These are phyloP conservation scores for Haplosporangium gracile DNA, from an alignment of 192 early-diverging fungal genomes.

Conservation along the genomic window DNA sequence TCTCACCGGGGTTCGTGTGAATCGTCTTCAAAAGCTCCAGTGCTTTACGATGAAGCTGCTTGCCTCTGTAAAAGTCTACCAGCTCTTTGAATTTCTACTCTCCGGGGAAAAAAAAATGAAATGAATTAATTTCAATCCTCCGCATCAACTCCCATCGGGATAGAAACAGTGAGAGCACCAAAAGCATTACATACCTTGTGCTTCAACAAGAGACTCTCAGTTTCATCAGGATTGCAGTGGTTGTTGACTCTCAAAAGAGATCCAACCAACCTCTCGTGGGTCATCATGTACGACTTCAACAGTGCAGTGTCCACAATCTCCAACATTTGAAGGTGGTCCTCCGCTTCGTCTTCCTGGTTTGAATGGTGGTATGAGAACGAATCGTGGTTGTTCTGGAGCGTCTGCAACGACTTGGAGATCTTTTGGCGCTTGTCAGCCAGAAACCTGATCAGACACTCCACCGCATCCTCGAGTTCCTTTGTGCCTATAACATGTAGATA, in stretches of 20 bases:
- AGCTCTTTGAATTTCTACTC: constrained; percentile 85
- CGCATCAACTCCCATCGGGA: background rate
- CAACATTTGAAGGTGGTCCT: constrained; percentile 57
- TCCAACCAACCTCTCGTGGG: constrained; percentile 89
- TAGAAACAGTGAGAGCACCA: no score
- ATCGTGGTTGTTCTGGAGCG: constrained; percentile 35
- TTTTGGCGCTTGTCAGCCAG: constrained; percentile 88
- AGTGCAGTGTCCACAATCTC: constrained; percentile 91
- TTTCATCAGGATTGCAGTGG: constrained; percentile 88
- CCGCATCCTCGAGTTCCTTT: constrained; percentile 69
- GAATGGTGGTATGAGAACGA: constrained; percentile 31
- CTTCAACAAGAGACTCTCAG: constrained; percentile 83
- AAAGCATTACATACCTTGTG: constrained; percentile 65
- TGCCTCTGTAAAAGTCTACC: constrained; percentile 94
- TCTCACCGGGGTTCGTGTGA: constrained; percentile 61
- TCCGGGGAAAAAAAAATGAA: background rate
- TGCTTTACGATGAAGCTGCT: constrained; percentile 91
- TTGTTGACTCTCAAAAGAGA: constrained; percentile 91
- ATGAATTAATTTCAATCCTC: background rate
- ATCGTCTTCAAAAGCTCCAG: constrained; percentile 82
- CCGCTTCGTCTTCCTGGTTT: constrained; percentile 54
- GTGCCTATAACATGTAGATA: constrained; percentile 55
- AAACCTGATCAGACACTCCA: constrained; percentile 85
- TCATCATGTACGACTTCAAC: constrained; percentile 90
- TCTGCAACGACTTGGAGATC: constrained; percentile 67